Evolutionary conservation across 148 eudicot genomes (phyloP).

Genomic region (Cornus suecica): DNA sequence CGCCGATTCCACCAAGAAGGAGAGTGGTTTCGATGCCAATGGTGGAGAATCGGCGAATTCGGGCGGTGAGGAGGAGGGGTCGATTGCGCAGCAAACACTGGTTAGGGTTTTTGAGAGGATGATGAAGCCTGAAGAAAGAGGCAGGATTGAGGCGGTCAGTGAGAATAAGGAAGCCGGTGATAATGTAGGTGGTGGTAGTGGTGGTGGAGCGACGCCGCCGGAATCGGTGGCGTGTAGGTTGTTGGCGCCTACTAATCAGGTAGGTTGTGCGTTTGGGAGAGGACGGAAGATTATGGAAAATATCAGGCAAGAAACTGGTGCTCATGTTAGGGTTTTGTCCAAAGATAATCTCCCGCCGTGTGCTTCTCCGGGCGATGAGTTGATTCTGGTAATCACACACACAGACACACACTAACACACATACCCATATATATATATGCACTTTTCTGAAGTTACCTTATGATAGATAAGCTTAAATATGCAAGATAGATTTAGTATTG

Average conservation of each 20-base stretch:
- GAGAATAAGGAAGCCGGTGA: not conserved
- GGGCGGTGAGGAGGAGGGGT: not conserved
- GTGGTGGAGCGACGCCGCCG: conserved; percentile 11
- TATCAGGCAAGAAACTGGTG: conserved; percentile 41
- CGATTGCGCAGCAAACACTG: conserved; percentile 42
- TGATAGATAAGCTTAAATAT: too few relatives aligned
- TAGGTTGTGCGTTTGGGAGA: conserved; percentile 38
- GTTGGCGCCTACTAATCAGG: conserved; percentile 37
- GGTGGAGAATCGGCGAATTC: conserved; percentile 3
- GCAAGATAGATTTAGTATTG: too few relatives aligned
- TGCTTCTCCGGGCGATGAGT: conserved; percentile 44
- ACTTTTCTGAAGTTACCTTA: too few relatives aligned
- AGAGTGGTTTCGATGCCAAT: not conserved
- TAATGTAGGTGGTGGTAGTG: conserved; percentile 1
- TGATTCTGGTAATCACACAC: conserved; percentile 45
- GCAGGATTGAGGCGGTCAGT: conserved; percentile 13
- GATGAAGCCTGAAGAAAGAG: conserved; percentile 42
- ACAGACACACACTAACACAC: too few relatives aligned
- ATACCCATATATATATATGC: too few relatives aligned
- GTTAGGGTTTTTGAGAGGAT: conserved; percentile 49
- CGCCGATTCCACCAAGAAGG: conserved; percentile 18
- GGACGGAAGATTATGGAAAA: conserved; percentile 47
- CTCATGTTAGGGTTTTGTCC: conserved; percentile 43
- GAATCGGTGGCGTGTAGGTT: conserved; percentile 33
- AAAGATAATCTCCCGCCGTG: conserved; percentile 38